These are phyloP conservation scores for Barnettozyma sp. DNA, from an alignment of 805 yeast species.

Conservation along the genomic window DNA sequence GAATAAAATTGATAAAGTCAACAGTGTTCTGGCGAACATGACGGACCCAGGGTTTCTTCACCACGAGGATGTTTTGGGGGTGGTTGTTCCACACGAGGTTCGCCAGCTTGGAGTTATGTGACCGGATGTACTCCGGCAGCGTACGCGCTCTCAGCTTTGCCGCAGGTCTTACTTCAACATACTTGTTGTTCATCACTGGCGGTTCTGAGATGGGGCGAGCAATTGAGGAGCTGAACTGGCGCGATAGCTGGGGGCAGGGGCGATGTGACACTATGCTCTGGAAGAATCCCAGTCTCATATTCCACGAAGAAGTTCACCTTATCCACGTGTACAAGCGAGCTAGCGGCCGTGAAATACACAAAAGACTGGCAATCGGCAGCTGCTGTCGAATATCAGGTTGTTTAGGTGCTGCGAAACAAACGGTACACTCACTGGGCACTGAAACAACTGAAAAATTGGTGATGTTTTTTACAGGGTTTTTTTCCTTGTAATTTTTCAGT, in stretches of 20 bases:
- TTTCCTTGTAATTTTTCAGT: too few species aligned
- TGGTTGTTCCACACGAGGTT: slow-evolving; percentile 66
- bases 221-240: slow-evolving; percentile 15
- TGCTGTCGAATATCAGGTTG: too few species aligned
- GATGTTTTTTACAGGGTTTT: too few species aligned
- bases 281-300: too few species aligned
- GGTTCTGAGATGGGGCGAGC: slow-evolving; percentile 23
- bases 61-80: slow-evolving; percentile 66
- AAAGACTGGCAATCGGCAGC: too few species aligned
- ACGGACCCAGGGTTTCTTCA: slow-evolving; percentile 77
- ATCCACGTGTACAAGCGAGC: too few species aligned
- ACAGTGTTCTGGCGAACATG: slow-evolving; percentile 61
- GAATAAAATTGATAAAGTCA: slow-evolving; percentile 54
- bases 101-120: slow-evolving; percentile 55
- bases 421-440: too few species aligned
- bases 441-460: too few species aligned
- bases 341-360: too few species aligned
- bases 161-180: slow-evolving; percentile 28
- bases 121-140: slow-evolving; percentile 45
- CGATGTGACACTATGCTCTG: too few species aligned
- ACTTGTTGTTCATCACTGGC: slow-evolving; percentile 22
- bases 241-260: slow-evolving; percentile 1
- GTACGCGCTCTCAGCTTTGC: slow-evolving; percentile 25
- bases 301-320: too few species aligned
- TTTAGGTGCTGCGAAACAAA: too few species aligned